Base-by-base conservation (phyloP, 1,284 basidiomycete species). In the Sporisorium sorghi region DNA sequence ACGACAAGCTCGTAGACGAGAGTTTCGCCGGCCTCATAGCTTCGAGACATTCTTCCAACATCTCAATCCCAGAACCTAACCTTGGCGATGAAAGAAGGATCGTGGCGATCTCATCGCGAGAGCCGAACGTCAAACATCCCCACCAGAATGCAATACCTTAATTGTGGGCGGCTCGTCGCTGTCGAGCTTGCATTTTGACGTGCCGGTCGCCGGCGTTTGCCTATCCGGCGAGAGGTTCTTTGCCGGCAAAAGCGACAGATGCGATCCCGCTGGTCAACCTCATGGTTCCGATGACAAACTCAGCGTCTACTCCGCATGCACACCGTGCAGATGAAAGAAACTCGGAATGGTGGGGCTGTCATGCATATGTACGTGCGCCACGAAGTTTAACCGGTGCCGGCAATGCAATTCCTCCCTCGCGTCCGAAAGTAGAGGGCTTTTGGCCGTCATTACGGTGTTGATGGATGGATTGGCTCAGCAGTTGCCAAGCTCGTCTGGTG, bases 41-140 rank as follows among this genome's bases (percentile, higher is more conserved):
- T 9, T 17, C 49, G 49, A 55, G 59, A 61, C 44, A 42, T 55
- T 61, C 37, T 33, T 55, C 21, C 52, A 61, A 61, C 59, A 49
- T 61, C 59, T 50, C 35, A 5, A n/a, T 11, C 12, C 4, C 26
- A 23, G n/a, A 28, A 0, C 11, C 10, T 51, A 49, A 43, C 40
- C 32, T 44, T 49, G 47, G 14, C 8, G 32, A 12, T 17, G 32
- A 24, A 37, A 19, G 33, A 23, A 15, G 5, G 28, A 30, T 5
- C n/a, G 47, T 24, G 33, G 21, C 12, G 26, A 21, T 24, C n/a
- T n/a, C 2, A 23, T 2, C 21, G 7, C 21, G 5, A 11, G 30
- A 49, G 40, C 37, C 17, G 28, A 14, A 14, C 35, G 35, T 15
- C 53, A 55, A 37, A 24, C 1, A 23, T 32, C 42, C 15, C 6